These are phyloP conservation scores for Colletotrichum falcatum DNA, from an alignment of 2,329 filamentous ascomycete species.

Conservation along the genomic window DNA sequence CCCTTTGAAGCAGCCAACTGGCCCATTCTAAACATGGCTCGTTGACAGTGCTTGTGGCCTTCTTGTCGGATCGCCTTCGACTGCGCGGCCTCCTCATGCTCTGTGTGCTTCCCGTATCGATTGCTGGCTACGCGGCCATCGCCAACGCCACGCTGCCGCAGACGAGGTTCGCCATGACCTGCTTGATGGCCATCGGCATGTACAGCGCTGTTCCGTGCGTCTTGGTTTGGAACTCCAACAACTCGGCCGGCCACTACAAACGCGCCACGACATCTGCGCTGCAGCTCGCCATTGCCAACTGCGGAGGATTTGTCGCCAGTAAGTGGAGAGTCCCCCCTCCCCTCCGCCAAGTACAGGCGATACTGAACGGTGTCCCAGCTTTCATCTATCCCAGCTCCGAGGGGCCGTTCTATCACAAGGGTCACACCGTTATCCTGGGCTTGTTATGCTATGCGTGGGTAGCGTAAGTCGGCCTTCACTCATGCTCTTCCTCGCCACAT, in stretches of 20 bases:
- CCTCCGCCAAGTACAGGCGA: accelerated
- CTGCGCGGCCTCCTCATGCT: conserved; percentile 73
- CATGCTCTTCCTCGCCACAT: not conserved
- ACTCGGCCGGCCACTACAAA: conserved; percentile 77
- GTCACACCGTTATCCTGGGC: conserved; percentile 71
- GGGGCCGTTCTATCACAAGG: conserved; percentile 68
- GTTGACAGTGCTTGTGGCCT: conserved; percentile 62
- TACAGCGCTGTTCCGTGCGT: conserved; percentile 73
- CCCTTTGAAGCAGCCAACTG: accelerated
- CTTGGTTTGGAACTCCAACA: conserved; percentile 75
- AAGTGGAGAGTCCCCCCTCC: conserved; percentile 38
- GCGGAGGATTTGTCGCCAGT: conserved; percentile 74
- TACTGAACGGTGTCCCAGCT: conserved; percentile 47
- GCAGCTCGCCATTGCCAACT: conserved; percentile 75
- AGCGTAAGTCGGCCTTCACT: conserved; percentile 60
- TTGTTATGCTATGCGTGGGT: conserved; percentile 73
- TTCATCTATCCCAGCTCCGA: conserved; percentile 71
- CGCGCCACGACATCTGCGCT: conserved; percentile 74
- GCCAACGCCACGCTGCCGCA: conserved; percentile 64
- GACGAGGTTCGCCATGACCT: conserved; percentile 74
- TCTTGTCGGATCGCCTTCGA: conserved; percentile 70
- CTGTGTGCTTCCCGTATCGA: conserved; percentile 71
- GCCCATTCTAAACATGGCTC: not conserved
- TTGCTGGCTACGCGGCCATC: conserved; percentile 74
- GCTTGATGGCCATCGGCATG: conserved; percentile 74